phyloP scores from a whole-genome alignment of 1,284 basidiomycete genomes.

The Pyrrhoderma noxium region DNA sequence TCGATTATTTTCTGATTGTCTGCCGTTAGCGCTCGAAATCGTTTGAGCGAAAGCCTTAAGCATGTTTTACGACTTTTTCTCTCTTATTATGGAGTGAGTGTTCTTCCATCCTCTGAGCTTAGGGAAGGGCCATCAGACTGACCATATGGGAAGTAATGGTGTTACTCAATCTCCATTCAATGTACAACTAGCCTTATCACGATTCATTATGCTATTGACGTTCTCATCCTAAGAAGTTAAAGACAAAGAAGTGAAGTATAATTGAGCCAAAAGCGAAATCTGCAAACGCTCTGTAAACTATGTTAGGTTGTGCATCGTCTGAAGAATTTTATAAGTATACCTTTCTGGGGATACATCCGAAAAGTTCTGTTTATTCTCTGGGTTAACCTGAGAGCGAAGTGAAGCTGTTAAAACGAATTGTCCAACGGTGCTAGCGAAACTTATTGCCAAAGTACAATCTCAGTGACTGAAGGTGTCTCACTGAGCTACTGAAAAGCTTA shows the following conservation, averaged over 20 bases:
- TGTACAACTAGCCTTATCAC: neutral
- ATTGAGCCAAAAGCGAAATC: slow-evolving; percentile 94
- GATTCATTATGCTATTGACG: neutral
- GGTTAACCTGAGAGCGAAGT: slow-evolving; percentile 88
- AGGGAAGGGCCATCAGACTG: neutral
- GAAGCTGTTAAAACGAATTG: slow-evolving; percentile 96
- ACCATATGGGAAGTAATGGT: neutral
- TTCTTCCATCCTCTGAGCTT: slow-evolving; percentile 8
- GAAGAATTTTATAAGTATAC: slow-evolving; percentile 42
- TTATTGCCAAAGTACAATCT: too few relatives aligned
- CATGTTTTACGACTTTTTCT: neutral
- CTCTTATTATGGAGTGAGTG: slow-evolving; percentile 1
- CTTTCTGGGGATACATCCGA: slow-evolving; percentile 92
- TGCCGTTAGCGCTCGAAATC: slow-evolving; percentile 56
- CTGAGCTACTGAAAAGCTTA: slow-evolving; percentile 41
- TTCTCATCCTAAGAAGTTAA: slow-evolving; percentile 83
- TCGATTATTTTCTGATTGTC: slow-evolving; percentile 18
- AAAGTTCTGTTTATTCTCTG: slow-evolving; percentile 73
- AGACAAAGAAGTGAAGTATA: slow-evolving; percentile 96
- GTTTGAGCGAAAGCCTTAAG: slow-evolving; percentile 52
- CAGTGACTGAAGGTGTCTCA: too few relatives aligned
- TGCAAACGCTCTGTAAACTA: slow-evolving; percentile 87
- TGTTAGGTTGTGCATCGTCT: too few relatives aligned
- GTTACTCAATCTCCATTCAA: slow-evolving; percentile 5
- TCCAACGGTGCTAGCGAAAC: slow-evolving; percentile 89